A percentile compares a stretch with the other conserved stretches of the same genome.
Evolutionary conservation across 192 early-diverging fungal genomes (phyloP).

Genomic region (Coemansia sp.): DNA sequence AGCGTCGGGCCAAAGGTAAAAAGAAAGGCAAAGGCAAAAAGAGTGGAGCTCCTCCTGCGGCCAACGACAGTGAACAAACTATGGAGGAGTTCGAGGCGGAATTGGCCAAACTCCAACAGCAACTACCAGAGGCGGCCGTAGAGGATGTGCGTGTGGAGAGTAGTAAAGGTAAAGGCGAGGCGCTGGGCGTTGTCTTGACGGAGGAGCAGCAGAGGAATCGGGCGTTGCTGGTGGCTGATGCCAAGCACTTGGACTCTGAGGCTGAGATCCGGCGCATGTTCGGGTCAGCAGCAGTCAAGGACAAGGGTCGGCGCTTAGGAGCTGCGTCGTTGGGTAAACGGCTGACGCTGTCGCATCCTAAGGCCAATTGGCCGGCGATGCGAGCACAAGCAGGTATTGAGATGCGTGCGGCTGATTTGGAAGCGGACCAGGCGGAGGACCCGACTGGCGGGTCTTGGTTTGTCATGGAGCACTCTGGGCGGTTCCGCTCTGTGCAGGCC

Average conservation of each 20-base stretch:
- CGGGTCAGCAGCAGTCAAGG: constrained; percentile 77
- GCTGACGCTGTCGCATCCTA: constrained; percentile 68
- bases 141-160: constrained; percentile 5
- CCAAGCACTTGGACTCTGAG: constrained; percentile 74
- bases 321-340: constrained; percentile 16
- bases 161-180: constrained; percentile 10
- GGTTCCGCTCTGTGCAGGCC: constrained; percentile 73
- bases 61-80: constrained; percentile 17
- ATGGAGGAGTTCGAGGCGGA: constrained; percentile 49
- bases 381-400: constrained; percentile 40
- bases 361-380: constrained; percentile 69
- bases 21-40: constrained; percentile 23
- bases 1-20: constrained; percentile 1
- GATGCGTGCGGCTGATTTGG: constrained; percentile 51
- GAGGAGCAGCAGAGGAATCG: constrained; percentile 41
- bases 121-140: constrained; percentile 18
- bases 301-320: constrained; percentile 10
- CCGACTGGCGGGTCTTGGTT: constrained; percentile 48
- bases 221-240: constrained; percentile 54
- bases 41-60: not conserved
- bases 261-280: constrained; percentile 89
- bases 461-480: constrained; percentile 66
- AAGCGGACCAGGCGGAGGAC: constrained; percentile 26
- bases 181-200: constrained; percentile 27
- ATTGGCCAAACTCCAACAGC: constrained; percentile 19